Base-by-base conservation (phyloP, 1,284 basidiomycete genomes). In the Athelia sp. region DNA sequence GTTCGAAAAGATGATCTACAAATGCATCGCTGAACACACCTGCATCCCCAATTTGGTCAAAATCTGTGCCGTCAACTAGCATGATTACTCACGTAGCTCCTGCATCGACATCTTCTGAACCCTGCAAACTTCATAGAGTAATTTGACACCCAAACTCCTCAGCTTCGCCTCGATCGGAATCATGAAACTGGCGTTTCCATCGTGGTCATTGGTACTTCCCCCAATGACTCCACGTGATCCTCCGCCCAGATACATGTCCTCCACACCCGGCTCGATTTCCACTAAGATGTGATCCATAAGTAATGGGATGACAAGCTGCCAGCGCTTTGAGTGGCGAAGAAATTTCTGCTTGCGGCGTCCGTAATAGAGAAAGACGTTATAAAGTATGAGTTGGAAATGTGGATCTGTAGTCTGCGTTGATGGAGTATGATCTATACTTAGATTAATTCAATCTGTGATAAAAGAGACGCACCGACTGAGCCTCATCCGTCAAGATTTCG, bases 121-220 rank as follows among this genome's bases (percentile, higher is more conserved):
- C 43, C 92, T 76, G 64, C 90, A 94, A 8, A 96, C 86, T 67
- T 98, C 93, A 60, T 96, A 98, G 52, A 98, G 73, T 35, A 97
- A 68, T 52, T 76, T 75, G 3, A 93, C 80, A 15, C 87, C 79
- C 24, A 93, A 73, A 50, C 82, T 71, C 55, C 88, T 74, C 31
- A 95, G 67, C 56, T 88, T 87, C 15, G 82, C 85, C 65, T 94
- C 92, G 53, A 94, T 92, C 3, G 88, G 85, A 18, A 82, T 72
- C 2, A 74, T 76, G 4, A 81, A 73, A 21, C 70, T 69, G 14
- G 66, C 56, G 47, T 59, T 63, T 13, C 26, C 26, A 29, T 29
- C 13, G 26, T 29, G 26, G 10, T 69, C 59, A 46, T 64, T 68
- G 45, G 69, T 67, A 19, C 70, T 70, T 14, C 69, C 67, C 4